Base-by-base conservation (phyloP, 2,329 filamentous ascomycete genomes). In the Cladosporium sp. region DNA sequence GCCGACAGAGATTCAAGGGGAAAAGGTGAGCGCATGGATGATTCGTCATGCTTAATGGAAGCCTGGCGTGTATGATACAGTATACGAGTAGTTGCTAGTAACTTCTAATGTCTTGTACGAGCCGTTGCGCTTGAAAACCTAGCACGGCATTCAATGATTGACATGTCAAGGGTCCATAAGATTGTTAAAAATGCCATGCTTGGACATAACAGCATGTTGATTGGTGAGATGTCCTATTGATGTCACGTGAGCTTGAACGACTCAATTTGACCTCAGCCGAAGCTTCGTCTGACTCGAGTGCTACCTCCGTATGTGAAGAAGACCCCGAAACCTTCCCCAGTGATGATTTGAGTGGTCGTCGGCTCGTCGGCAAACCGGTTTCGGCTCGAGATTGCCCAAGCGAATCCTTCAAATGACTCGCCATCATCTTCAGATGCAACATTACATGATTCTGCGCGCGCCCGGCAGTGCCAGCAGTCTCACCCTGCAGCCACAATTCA, bases 401-500 rank as follows among this genome's bases (percentile, higher is more conserved):
- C 18, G 41, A 44, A 21, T n/a, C n/a, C 18, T 47, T 21, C 41
- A 11, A 47, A 47, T 47, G 41, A 47, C 41, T 47, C 41, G 41
- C 41, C 41, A n/a, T 47, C 10, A 3, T 47, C 41, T 47, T 47
- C 41, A 47, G 41, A 47, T 47, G 41, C 41, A 47, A 47, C 41
- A 47, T 47, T 47, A 47, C 41, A 47, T 47, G 41, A 47, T 47
- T 47, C 41, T 47, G 57, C 57, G 41, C 59, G 32, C 14, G 44
- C 44, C 59, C 44, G 26, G 52, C 52, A 55, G 28, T 30, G 28
- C 28, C 28, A 30, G 60, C 49, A 36, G 47, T 63, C 60, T 44
- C 47, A 55, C 49, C 59, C 41, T 47, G 49, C 44, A 30, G 51
- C 51, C 26, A 54, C 41, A 47, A 24, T 47, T 47, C 41, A 47